Base-by-base conservation (phyloP, 208 protist genomes). In the Hexamita inflata region DNA sequence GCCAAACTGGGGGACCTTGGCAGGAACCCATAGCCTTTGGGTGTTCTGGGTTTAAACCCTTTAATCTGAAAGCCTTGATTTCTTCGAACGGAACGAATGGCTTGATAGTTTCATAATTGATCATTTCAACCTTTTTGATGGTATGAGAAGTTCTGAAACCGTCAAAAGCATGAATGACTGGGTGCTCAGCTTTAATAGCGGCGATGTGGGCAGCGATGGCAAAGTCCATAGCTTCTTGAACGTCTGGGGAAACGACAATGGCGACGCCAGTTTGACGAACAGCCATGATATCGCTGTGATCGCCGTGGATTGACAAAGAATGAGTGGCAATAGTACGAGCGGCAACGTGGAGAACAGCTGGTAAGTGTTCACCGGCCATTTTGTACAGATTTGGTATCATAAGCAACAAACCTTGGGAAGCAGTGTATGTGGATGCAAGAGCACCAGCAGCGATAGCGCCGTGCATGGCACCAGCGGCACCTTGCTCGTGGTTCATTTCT, bases 361-460 rank as follows among this genome's bases (percentile, higher is more conserved):
- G 86, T 32, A 83, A 70, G 0, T 85, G 62, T 76, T 90, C 87
- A 24, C 86, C 87, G 30, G 86, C 86, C 39, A 89, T 83, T 58
- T 86, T 86, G 73, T 89, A 89, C 79, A 89, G 82, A 58, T 90
- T 89, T 29, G 87, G 86, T 28, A 90, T 85, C 86, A 90, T 90
- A 1, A 90, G 77, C 59, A 90, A 59, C 24, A 90, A 65, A 29
- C 87, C 87, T 66, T 90, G 87, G 28, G 87, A 90, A 15, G 78
- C 74, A 28, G 87, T 90, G 73, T 86, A 89, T n/a, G 86, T 89
- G 13, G 79, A 74, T 28, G 57, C 11, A n/a, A 82, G 74, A 29
- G 73, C 7, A 79, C 83, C 80, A 30, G 61, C 61, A 24, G 66
- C 73, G 28, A 77, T 38, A 60, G 81, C 73, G 38, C 86, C 86